Conservation (phyloP, 768 basidiomycete genomes). For the Mycena leptocephala region DNA sequence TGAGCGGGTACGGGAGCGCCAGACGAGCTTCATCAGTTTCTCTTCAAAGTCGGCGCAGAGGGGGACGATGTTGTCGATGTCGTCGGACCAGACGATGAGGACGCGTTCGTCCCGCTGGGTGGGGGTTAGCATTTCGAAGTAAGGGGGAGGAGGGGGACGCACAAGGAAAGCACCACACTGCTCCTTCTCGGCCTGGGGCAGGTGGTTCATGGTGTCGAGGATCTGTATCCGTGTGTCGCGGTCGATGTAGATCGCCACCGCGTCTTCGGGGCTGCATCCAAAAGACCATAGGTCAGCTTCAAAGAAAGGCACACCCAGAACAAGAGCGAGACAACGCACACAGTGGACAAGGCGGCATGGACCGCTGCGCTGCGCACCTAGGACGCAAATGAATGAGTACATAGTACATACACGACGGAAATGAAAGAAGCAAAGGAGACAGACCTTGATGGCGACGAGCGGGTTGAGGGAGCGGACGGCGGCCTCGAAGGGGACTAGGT, state of each 20-base stretch:
- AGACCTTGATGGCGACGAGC: constrained; percentile 83
- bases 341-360: constrained; percentile 81
- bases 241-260: constrained; percentile 79
- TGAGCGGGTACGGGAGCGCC: constrained; percentile 60
- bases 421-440: not conserved
- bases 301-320: too few species aligned
- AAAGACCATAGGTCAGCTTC: too few species aligned
- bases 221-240: constrained; percentile 90
- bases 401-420: not conserved
- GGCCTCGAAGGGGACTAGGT: constrained; percentile 86
- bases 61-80: constrained; percentile 85
- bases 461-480: constrained; percentile 86
- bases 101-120: constrained; percentile 86
- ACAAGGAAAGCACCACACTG: constrained; percentile 93
- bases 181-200: constrained; percentile 90
- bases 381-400: too few species aligned
- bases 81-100: constrained; percentile 89
- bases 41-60: constrained; percentile 82
- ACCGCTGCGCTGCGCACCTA: constrained; percentile 81
- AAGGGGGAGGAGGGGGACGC: too few species aligned
- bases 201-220: constrained; percentile 75
- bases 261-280: constrained; percentile 77
- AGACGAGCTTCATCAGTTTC: constrained; percentile 73
- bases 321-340: constrained; percentile 62
- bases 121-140: too few species aligned